Evolutionary conservation across 106 monocot genomes (phyloP).

Genomic region (Acanthochlamys bracteata): DNA sequence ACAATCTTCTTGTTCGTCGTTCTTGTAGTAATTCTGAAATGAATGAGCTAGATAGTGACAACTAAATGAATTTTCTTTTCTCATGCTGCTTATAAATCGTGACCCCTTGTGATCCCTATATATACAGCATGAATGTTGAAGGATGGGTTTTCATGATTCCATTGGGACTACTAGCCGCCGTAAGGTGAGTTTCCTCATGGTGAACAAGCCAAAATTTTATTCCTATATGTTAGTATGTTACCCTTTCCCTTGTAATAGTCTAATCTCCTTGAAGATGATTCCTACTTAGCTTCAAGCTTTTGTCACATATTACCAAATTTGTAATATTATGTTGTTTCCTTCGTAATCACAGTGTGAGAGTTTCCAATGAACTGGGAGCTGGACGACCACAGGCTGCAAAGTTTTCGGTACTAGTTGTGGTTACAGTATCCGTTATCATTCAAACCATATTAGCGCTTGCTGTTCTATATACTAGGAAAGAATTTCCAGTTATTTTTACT

Average conservation of each 20-base stretch:
- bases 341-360: conserved; percentile 18
- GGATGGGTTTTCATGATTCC: conserved; percentile 39
- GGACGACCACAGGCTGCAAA: conserved; percentile 26
- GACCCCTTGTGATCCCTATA: too few species aligned
- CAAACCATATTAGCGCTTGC: conserved; percentile 15
- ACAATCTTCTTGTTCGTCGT: not conserved
- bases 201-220: too few species aligned
- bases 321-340: not conserved
- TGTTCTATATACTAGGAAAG: conserved; percentile 10
- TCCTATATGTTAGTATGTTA: too few species aligned
- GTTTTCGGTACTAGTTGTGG: conserved; percentile 26
- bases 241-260: too few species aligned
- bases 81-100: not conserved
- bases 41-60: too few species aligned
- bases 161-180: conserved; percentile 22
- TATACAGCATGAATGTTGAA: conserved; percentile 39
- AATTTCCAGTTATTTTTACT: conserved; percentile 24
- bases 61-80: too few species aligned
- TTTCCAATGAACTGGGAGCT: conserved; percentile 40
- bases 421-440: conserved; percentile 15
- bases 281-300: too few species aligned
- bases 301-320: too few species aligned
- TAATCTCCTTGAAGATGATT: too few species aligned
- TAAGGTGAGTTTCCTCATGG: conserved; percentile 13
- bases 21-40: too few species aligned